Evolutionary conservation across 441 rosid genomes (phyloP).

Genomic region (Flueggea neowawraea): DNA sequence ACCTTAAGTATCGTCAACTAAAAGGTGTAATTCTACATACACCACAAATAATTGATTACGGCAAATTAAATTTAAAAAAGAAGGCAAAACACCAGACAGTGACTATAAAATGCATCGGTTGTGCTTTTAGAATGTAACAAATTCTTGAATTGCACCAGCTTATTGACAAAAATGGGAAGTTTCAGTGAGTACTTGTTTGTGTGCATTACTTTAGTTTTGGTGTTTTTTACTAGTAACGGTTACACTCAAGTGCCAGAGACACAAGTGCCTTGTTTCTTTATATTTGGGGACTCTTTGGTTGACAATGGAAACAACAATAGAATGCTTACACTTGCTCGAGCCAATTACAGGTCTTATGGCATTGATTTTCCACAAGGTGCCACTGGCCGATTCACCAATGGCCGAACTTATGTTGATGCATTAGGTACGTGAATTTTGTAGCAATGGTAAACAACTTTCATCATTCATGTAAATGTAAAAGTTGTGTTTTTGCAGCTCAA

Average conservation of each 20-base stretch:
- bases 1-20: too few relatives aligned
- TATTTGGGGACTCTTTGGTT: conserved; percentile 29
- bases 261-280: conserved; percentile 33
- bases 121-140: background rate
- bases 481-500: conserved; percentile 49
- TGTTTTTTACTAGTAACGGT: conserved; percentile 18
- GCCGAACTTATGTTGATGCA: conserved; percentile 29
- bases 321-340: conserved; percentile 25
- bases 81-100: too few relatives aligned
- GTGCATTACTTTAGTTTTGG: conserved; percentile 16
- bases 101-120: too few relatives aligned
- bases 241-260: conserved; percentile 33
- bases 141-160: background rate
- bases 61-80: too few relatives aligned
- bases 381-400: conserved; percentile 33
- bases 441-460: too few relatives aligned
- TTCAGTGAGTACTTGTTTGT: conserved; percentile 4
- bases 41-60: too few relatives aligned
- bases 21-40: too few relatives aligned
- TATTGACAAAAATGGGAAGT: conserved; percentile 3
- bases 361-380: conserved; percentile 23
- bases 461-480: too few relatives aligned
- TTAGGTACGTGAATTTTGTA: conserved; percentile 8
- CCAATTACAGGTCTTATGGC: conserved; percentile 31
- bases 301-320: conserved; percentile 30